Base-by-base conservation (phyloP, 169 alveolate species). In the Plasmodium inui region DNA sequence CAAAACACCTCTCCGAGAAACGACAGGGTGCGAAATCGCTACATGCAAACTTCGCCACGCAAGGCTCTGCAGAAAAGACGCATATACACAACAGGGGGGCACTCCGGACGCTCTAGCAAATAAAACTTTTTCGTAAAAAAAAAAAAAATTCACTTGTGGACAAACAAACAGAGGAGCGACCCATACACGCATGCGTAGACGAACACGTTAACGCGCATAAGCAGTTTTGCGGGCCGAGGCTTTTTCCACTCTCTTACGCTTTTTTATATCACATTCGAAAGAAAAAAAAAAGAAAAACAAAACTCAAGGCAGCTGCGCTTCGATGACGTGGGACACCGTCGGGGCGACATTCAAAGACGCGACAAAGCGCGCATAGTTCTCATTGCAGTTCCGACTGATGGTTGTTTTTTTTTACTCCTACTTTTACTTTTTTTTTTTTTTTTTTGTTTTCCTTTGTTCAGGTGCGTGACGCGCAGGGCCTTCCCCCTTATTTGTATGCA, bases 221-320 rank as follows among this genome's bases (percentile, higher is more conserved):
- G 74, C 9, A 61, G 74, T 61, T n/a, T 61, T 61, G 74, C 32
- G 34, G 32, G 28, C 32, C 34, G 8, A 61, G 74, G 32, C 26
- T 61, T 61, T 61, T 61, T 61, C 74, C 28, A 61, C 74, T 61
- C 74, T 61, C 74, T 61, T 61, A 19, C 74, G 34, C 74, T n/a
- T 44, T 44, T 17, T 1, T 19, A 19, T 19, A 26, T 61, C 32
- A 61, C 74, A 26, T 61, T 61, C 26, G 74, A 67, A 67, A 67
- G 19, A 67, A 67, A 67, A 67, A 67, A 67, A 55, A 19, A 61
- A 61, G 19, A 61, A n/a, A 61, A 61, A 61, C 19, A 22, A 9
- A 61, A 67, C 41, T 28, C 41, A 67, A 67, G 76, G 14, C 8
- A 67, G 37, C 30, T 28, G n/a, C 30, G 37, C 30, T 67, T 67